Percentiles rank a stretch among this genome's conserved stretches.
These are phyloP conservation scores for Geosmithia putterillii DNA, from an alignment of 2,329 filamentous ascomycete species.

Conservation along the genomic window DNA sequence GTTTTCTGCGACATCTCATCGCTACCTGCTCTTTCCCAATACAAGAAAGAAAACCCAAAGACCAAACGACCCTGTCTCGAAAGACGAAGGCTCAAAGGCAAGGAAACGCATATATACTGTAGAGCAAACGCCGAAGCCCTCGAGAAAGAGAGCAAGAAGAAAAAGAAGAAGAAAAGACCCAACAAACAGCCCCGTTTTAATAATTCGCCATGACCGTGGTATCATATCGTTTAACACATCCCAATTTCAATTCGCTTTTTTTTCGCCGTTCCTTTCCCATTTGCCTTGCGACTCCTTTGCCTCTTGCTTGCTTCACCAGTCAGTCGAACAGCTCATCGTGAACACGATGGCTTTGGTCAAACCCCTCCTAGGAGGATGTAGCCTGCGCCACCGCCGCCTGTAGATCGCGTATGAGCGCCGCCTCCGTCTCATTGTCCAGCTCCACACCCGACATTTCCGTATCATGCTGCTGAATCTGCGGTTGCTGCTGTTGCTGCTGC, in stretches of 20 bases:
- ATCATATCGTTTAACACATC: not conserved
- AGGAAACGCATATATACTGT: no score
- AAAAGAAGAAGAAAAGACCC: not conserved
- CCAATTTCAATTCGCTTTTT: not conserved
- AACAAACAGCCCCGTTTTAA: not conserved
- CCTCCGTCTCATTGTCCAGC: slow-evolving; percentile 4
- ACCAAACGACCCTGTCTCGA: no score
- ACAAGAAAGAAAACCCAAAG: no score
- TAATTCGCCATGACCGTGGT: not conserved
- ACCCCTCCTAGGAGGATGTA: not conserved
- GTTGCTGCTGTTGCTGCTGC: not conserved
- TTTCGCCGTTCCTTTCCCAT: not conserved
- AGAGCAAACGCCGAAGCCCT: not conserved
- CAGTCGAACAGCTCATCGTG: no score
- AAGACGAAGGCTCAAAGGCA: no score
- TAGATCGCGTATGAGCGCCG: slow-evolving; percentile 3
- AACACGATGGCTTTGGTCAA: no score
- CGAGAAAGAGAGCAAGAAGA: not conserved
- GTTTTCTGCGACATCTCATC: no score
- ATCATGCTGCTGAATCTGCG: not conserved
- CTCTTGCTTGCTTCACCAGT: not conserved
- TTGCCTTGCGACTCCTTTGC: not conserved
- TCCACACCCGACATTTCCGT: not conserved
- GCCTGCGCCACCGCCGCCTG: slow-evolving; percentile 5
- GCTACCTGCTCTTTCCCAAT: no score